phyloP scores from a whole-genome alignment of 2,329 filamentous ascomycete genomes.

The Aspergillus persii region DNA sequence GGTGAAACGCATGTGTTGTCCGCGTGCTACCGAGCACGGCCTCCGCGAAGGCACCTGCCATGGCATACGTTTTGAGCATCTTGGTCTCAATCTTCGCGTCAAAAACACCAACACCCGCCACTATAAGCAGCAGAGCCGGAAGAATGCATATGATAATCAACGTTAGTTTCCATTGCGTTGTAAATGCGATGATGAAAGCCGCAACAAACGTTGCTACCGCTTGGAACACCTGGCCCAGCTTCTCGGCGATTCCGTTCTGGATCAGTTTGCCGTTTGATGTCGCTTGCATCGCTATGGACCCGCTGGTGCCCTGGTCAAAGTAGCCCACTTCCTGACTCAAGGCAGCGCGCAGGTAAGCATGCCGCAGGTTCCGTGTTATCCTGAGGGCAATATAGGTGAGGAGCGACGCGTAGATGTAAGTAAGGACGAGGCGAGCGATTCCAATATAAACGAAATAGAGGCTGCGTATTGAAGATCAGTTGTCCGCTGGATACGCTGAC shows the following conservation, averaged over 20 bases:
- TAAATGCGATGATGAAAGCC: neutral
- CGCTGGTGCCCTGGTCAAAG: neutral
- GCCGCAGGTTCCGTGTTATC: neutral
- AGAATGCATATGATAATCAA: neutral
- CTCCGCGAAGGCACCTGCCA: neutral
- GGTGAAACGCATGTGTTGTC: conserved; percentile 23
- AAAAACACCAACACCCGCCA: neutral
- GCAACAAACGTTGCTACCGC: neutral
- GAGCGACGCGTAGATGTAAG: neutral
- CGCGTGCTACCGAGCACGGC: neutral
- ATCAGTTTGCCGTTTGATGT: neutral
- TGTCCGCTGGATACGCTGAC: no score
- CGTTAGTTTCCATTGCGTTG: neutral
- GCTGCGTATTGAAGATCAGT: no score
- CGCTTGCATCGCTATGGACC: neutral
- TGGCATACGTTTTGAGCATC: neutral
- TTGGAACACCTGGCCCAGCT: neutral
- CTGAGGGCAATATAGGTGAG: neutral
- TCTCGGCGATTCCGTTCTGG: neutral
- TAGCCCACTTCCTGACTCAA: neutral
- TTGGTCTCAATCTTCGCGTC: neutral
- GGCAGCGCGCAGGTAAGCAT: neutral
- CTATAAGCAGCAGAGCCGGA: neutral
- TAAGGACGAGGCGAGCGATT: neutral
- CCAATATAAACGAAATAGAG: neutral